Conservation (phyloP, 2,329 filamentous ascomycete species). For the Acrodontium crateriforme region DNA sequence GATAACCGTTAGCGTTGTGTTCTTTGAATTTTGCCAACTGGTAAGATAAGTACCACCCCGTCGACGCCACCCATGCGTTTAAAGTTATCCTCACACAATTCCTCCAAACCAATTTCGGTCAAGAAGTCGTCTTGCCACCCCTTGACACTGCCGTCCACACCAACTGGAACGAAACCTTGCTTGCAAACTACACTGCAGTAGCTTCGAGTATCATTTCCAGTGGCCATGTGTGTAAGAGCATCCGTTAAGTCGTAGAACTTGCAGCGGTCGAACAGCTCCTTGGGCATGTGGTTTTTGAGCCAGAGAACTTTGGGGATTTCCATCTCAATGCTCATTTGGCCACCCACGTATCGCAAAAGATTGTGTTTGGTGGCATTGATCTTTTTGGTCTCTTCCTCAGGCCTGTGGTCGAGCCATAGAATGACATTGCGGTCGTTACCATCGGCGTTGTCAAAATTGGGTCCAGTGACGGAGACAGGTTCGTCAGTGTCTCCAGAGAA, state of each 20-base stretch:
- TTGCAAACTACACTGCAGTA: slow-evolving; percentile 96
- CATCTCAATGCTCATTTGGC: slow-evolving; percentile 99
- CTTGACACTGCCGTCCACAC: slow-evolving; percentile 91
- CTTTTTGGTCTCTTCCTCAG: slow-evolving; percentile 76
- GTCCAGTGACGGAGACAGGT: slow-evolving; percentile 79
- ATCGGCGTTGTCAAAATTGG: slow-evolving; percentile 62
- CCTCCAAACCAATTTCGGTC: slow-evolving; percentile 68
- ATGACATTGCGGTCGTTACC: slow-evolving; percentile 88
- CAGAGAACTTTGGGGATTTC: slow-evolving; percentile 96
- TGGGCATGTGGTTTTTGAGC: slow-evolving; percentile 97
- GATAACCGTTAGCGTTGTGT: slow-evolving; percentile 19
- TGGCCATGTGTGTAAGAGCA: slow-evolving; percentile 86
- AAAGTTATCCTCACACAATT: slow-evolving; percentile 75
- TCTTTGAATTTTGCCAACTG: slow-evolving; percentile 2
- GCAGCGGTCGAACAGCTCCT: slow-evolving; percentile 77
- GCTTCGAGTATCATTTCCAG: slow-evolving; percentile 78
- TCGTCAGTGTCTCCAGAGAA: slow-evolving; percentile 82
- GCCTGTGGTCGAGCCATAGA: slow-evolving; percentile 91
- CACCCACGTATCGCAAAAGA: slow-evolving; percentile 87
- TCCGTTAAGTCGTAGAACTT: slow-evolving; percentile 96
- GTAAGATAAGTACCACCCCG: slow-evolving; percentile 56
- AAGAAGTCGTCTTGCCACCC: slow-evolving; percentile 97
- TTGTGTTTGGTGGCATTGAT: slow-evolving; percentile 92
- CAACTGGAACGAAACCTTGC: slow-evolving; percentile 92
- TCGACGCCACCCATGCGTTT: slow-evolving; percentile 89